A percentile compares a stretch with the other conserved stretches of the same genome.
These are phyloP conservation scores for Aphanomyces astaci DNA, from an alignment of 352 stramenopile species.

Conservation along the genomic window DNA sequence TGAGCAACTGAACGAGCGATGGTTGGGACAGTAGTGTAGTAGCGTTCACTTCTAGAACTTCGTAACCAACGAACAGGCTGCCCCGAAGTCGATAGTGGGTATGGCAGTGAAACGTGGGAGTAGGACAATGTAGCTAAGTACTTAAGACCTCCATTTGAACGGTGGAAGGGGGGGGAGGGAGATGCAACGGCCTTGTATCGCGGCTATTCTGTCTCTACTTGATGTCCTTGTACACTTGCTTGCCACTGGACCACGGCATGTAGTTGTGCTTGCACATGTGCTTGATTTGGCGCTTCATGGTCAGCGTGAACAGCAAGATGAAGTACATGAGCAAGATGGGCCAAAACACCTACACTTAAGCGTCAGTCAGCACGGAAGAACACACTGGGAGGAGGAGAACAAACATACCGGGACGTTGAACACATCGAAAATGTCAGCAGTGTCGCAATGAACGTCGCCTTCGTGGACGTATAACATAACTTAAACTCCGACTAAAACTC, in stretches of 20 bases:
- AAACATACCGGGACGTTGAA: slow-evolving; percentile 94
- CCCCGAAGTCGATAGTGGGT: too few species aligned
- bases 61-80: too few species aligned
- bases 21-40: too few species aligned
- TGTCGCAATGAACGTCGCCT: slow-evolving; percentile 87
- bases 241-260: slow-evolving; percentile 94
- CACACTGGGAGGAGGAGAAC: too few species aligned
- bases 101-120: neutral
- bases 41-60: too few species aligned
- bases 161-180: too few species aligned
- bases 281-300: slow-evolving; percentile 99
- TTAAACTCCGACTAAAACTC: slow-evolving; percentile 97
- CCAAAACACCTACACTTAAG: slow-evolving; percentile 95
- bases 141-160: neutral
- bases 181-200: too few species aligned
- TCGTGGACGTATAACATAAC: slow-evolving; percentile 94
- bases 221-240: slow-evolving; percentile 91
- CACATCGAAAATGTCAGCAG: slow-evolving; percentile 97
- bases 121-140: neutral
- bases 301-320: slow-evolving; percentile 97
- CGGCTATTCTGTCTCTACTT: too few species aligned
- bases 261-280: slow-evolving; percentile 99
- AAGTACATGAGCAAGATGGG: slow-evolving; percentile 99
- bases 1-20: too few species aligned
- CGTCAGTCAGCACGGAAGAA: too few species aligned